A percentile compares a stretch with the other conserved stretches of the same genome.
These are phyloP conservation scores for Kodamaea leandrae DNA, from an alignment of 805 yeast genomes.

Conservation along the genomic window DNA sequence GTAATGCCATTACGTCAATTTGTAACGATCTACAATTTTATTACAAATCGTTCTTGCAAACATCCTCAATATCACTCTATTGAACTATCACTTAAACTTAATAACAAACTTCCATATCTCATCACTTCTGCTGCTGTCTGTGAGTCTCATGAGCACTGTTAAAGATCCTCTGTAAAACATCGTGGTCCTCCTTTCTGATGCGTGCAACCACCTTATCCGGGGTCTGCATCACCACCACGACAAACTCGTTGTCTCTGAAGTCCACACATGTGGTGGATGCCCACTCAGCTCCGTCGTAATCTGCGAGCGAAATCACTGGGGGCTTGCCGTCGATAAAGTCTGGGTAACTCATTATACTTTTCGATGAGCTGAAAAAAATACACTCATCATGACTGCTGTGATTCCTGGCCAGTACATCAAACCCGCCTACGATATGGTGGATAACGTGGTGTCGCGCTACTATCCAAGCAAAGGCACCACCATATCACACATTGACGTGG, in stretches of 20 bases:
- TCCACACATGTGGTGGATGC: slow-evolving; percentile 51
- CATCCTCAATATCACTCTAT: no score
- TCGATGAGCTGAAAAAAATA: slow-evolving; percentile 7
- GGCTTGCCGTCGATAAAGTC: slow-evolving; percentile 44
- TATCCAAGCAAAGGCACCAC: slow-evolving; percentile 66
- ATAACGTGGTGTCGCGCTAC: slow-evolving; percentile 40
- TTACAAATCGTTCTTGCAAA: no score
- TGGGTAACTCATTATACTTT: slow-evolving; percentile 32
- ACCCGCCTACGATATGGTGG: slow-evolving; percentile 46
- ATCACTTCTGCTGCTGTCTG: slow-evolving; percentile 13
- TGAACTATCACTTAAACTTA: no score
- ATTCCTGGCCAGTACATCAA: slow-evolving; percentile 77
- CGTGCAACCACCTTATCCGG: slow-evolving; percentile 45
- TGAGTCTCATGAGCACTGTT: slow-evolving; percentile 40
- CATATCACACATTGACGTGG: slow-evolving; percentile 42
- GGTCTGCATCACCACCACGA: slow-evolving; percentile 45
- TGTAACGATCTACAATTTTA: no score
- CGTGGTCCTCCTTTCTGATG: slow-evolving; percentile 35
- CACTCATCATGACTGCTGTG: slow-evolving; percentile 12
- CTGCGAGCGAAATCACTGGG: slow-evolving; percentile 43
- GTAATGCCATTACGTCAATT: no score
- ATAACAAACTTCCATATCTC: no score
- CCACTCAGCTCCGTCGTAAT: slow-evolving; percentile 54
- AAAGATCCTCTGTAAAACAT: slow-evolving; percentile 44
- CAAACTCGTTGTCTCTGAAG: slow-evolving; percentile 29